These are phyloP conservation scores for Pezicula radicicola DNA, from an alignment of 2,329 filamentous ascomycete genomes.

Conservation along the genomic window DNA sequence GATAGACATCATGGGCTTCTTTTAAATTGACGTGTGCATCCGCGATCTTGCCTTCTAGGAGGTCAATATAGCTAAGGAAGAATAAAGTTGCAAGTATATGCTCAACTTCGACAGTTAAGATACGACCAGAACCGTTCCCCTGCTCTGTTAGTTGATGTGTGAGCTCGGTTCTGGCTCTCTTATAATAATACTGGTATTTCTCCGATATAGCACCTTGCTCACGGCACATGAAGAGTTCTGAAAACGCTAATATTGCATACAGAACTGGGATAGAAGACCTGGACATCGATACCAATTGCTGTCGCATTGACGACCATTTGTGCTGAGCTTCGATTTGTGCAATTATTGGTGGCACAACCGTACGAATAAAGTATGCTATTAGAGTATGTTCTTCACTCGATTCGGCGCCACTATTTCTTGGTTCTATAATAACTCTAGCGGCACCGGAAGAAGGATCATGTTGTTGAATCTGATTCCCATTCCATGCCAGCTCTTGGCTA, in stretches of 20 bases:
- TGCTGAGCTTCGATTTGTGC: slow-evolving; percentile 50
- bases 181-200: slow-evolving; percentile 8
- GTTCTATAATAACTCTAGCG: not conserved
- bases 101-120: slow-evolving; percentile 21
- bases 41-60: slow-evolving; percentile 38
- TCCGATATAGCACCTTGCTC: slow-evolving; percentile 13
- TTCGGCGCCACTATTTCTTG: slow-evolving; percentile 18
- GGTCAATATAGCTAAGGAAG: slow-evolving; percentile 51
- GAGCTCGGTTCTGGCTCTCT: slow-evolving; percentile 6
- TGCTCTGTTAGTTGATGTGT: not conserved
- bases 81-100: slow-evolving; percentile 48
- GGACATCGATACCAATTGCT: slow-evolving; percentile 45
- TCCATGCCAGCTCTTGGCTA: not conserved
- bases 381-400: slow-evolving; percentile 34
- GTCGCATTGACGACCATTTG: slow-evolving; percentile 47
- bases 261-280: slow-evolving; percentile 42
- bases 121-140: not conserved
- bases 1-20: slow-evolving; percentile 45
- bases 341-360: slow-evolving; percentile 49
- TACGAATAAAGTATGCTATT: slow-evolving; percentile 45
- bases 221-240: slow-evolving; percentile 33
- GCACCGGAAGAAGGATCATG: no score
- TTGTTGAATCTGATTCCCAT: no score
- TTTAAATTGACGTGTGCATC: slow-evolving; percentile 48
- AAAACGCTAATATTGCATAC: slow-evolving; percentile 49